Evolutionary conservation across 2,329 filamentous ascomycete genomes (phyloP).

Genomic region (Hypoxylon sp.): DNA sequence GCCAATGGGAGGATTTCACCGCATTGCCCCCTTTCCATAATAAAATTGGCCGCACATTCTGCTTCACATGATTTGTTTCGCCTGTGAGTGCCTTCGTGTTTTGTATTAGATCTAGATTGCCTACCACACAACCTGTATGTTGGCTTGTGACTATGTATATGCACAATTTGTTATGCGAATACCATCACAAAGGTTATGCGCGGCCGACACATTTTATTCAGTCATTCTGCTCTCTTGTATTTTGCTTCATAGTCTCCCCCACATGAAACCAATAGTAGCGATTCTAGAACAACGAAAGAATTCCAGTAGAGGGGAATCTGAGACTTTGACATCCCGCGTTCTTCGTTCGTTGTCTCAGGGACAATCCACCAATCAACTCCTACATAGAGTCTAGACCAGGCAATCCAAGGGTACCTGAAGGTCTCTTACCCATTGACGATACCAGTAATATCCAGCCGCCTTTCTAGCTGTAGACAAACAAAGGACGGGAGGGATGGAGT

Average conservation of each 20-base stretch:
- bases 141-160: neutral
- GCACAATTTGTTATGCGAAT: slow-evolving; percentile 19
- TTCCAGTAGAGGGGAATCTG: neutral
- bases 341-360: neutral
- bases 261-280: neutral
- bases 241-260: slow-evolving; percentile 7
- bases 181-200: slow-evolving; percentile 7
- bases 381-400: neutral
- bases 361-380: neutral
- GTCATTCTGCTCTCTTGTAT: neutral
- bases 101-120: slow-evolving; percentile 31
- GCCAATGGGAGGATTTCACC: slow-evolving; percentile 40
- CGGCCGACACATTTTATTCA: neutral
- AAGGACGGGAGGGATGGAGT: neutral
- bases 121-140: slow-evolving; percentile 1
- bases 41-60: slow-evolving; percentile 40
- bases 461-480: neutral
- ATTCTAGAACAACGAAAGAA: slow-evolving; percentile 8
- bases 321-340: neutral
- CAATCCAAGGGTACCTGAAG: neutral
- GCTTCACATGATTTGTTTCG: slow-evolving; percentile 40
- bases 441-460: neutral
- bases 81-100: slow-evolving; percentile 36
- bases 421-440: neutral
- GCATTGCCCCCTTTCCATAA: slow-evolving; percentile 29